Conservation (phyloP, 768 basidiomycete species). For the Lanmaoa rubissima region DNA sequence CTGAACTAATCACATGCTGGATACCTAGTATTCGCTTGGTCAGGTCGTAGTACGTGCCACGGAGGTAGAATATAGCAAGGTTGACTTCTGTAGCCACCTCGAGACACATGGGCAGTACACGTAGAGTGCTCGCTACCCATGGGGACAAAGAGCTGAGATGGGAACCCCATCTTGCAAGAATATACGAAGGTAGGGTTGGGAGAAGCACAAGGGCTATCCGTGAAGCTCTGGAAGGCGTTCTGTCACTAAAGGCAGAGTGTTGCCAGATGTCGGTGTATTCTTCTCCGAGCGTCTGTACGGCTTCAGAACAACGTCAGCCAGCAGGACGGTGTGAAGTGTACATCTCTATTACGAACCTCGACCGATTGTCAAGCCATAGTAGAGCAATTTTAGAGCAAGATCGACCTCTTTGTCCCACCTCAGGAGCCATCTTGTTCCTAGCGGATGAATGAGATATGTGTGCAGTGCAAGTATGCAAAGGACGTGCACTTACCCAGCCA, state of each 20-base stretch:
- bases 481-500: slow-evolving; percentile 61
- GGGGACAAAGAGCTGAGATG: slow-evolving; percentile 34
- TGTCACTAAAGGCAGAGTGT: slow-evolving; percentile 43
- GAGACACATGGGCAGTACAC: slow-evolving; percentile 46
- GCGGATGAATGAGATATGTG: slow-evolving; percentile 7
- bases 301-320: slow-evolving; percentile 37
- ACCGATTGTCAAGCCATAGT: slow-evolving; percentile 74
- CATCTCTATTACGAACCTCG: slow-evolving; percentile 48
- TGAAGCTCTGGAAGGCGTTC: slow-evolving; percentile 42
- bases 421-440: slow-evolving; percentile 78
- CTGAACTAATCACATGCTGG: slow-evolving; percentile 51
- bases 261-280: slow-evolving; percentile 89
- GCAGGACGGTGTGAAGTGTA: background rate
- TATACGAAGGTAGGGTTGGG: slow-evolving; percentile 62
- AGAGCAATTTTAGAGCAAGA: slow-evolving; percentile 60
- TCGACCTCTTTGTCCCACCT: slow-evolving; percentile 84
- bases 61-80: slow-evolving; percentile 76
- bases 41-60: slow-evolving; percentile 76
- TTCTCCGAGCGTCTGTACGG: slow-evolving; percentile 82
- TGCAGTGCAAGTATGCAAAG: background rate
- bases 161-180: slow-evolving; percentile 50
- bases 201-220: slow-evolving; percentile 62
- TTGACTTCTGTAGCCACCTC: slow-evolving; percentile 68
- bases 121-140: slow-evolving; percentile 31
- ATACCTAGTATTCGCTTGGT: slow-evolving; percentile 65